phyloP scores from a whole-genome alignment of 306 rosid genomes.

The Begonia masoniana region DNA sequence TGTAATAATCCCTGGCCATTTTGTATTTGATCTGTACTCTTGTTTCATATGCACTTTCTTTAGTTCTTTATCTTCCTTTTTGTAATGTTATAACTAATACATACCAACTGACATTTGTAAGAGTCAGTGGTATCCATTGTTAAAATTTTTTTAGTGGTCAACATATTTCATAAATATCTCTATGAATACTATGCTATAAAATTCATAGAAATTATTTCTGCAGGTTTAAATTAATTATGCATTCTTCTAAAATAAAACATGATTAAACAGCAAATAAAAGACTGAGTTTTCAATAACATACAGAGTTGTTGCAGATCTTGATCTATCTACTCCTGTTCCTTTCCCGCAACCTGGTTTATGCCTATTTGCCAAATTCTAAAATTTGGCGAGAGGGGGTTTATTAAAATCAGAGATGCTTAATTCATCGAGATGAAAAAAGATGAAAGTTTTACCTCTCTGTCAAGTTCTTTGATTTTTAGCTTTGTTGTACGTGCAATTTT shows the following conservation, averaged over 20 bases:
- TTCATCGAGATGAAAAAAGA: slow-evolving; percentile 7
- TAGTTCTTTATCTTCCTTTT: too few relatives aligned
- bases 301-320: slow-evolving; percentile 87
- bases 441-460: slow-evolving; percentile 51
- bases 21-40: too few relatives aligned
- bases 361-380: slow-evolving; percentile 76
- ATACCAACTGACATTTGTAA: too few relatives aligned
- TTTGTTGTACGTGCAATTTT: slow-evolving; percentile 54
- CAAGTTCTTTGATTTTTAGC: slow-evolving; percentile 70
- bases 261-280: not conserved
- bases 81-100: too few relatives aligned
- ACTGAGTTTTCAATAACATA: slow-evolving; percentile 19
- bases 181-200: too few relatives aligned
- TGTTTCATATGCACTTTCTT: too few relatives aligned
- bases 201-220: too few relatives aligned
- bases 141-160: too few relatives aligned
- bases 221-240: too few relatives aligned
- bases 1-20: too few relatives aligned
- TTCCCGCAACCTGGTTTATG: slow-evolving; percentile 86
- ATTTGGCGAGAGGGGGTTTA: not conserved
- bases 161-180: too few relatives aligned
- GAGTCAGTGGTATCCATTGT: too few relatives aligned
- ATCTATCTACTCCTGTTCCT: slow-evolving; percentile 84
- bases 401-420: not conserved
- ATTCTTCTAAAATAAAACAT: not conserved